Percentiles rank a stretch among this genome's conserved stretches.
Conservation (phyloP, 1,284 basidiomycete genomes). For the Melanopsichium pennsylvanicum region DNA sequence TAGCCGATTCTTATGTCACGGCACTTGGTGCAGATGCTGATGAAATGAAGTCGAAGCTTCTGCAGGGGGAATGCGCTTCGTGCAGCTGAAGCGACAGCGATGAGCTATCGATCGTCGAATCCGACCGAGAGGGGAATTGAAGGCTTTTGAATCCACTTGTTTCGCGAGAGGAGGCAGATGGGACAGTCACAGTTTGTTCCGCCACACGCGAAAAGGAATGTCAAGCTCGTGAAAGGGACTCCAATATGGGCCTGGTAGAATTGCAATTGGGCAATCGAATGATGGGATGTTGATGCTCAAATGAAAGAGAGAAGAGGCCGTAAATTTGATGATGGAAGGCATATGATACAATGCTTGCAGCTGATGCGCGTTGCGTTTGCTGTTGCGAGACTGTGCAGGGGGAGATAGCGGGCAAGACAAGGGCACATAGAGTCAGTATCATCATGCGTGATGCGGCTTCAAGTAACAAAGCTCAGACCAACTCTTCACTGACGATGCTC, state of each 20-base stretch:
- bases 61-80: conserved; percentile 7
- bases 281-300: not conserved
- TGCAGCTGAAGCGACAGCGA: conserved; percentile 8
- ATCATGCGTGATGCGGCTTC: no score
- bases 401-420: not conserved
- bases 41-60: conserved; percentile 17
- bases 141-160: conserved; percentile 10
- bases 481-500: no score
- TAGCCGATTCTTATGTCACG: conserved; percentile 17
- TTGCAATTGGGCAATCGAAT: no score
- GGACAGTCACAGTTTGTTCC: no score
- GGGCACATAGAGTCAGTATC: not conserved
- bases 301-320: not conserved
- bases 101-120: conserved; percentile 14
- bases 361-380: conserved; percentile 3
- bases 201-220: no score
- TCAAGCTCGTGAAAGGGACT: no score
- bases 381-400: not conserved
- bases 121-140: not conserved
- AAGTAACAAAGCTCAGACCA: no score
- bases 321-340: not conserved
- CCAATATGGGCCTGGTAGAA: no score
- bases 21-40: not conserved
- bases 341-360: conserved; percentile 15
- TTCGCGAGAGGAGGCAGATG: no score